Conservation (phyloP, 2,329 filamentous ascomycete species). For the Arthroderma sp. region DNA sequence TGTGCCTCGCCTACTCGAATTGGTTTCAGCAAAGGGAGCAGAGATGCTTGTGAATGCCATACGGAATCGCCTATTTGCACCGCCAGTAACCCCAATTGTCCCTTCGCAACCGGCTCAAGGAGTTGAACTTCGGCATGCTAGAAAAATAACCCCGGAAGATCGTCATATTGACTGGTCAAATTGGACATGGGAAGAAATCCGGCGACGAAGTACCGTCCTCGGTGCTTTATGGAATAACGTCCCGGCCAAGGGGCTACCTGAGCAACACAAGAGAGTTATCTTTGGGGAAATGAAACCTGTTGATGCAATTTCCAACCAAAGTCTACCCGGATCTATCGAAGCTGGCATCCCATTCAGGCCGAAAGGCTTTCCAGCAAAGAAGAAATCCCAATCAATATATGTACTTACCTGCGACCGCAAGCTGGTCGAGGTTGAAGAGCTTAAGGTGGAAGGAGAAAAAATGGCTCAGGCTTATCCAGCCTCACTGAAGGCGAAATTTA, state of each 20-base stretch:
- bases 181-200: conserved; percentile 44
- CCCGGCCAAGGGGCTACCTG: conserved; percentile 10
- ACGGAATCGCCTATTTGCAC: conserved; percentile 48
- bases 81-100: conserved; percentile 37
- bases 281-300: conserved; percentile 25
- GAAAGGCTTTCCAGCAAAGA: conserved; percentile 3
- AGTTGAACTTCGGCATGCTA: conserved; percentile 43
- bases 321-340: conserved; percentile 16
- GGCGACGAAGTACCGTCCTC: conserved; percentile 45
- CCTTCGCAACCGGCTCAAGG: conserved; percentile 15
- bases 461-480: conserved; percentile 23
- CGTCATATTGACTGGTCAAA: conserved; percentile 47
- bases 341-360: conserved; percentile 27
- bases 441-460: conserved; percentile 29
- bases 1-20: conserved; percentile 35
- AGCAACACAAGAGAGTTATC: conserved; percentile 23
- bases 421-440: conserved; percentile 22
- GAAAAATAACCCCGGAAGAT: conserved; percentile 58
- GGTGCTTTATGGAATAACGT: conserved; percentile 52
- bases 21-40: conserved; percentile 53
- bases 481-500: conserved; percentile 28
- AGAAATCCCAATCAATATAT: conserved; percentile 20
- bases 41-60: conserved; percentile 57
- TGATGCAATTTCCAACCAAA: conserved; percentile 3
- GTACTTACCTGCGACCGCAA: conserved; percentile 26